phyloP scores from a whole-genome alignment of 805 yeast species.

The Starmera quercuum region DNA sequence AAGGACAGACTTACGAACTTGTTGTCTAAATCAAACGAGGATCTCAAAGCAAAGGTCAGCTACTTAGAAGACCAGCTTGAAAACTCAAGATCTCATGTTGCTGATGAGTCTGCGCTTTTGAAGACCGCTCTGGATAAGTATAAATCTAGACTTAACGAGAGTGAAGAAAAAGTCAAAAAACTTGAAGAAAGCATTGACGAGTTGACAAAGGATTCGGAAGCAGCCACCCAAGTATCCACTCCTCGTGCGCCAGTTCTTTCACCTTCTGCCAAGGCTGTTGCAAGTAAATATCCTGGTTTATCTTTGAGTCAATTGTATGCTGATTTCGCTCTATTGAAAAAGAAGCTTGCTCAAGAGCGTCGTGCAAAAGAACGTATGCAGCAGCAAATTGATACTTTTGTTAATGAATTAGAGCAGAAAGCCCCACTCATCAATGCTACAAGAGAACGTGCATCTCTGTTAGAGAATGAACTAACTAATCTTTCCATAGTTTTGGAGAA shows the following conservation, averaged over 20 bases:
- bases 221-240: conserved; percentile 11
- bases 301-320: conserved; percentile 60
- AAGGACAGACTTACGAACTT: conserved; percentile 57
- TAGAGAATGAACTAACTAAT: conserved; percentile 50
- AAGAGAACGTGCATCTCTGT: conserved; percentile 45
- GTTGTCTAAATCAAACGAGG: conserved; percentile 44
- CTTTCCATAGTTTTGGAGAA: conserved; percentile 49
- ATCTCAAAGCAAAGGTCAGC: conserved; percentile 41
- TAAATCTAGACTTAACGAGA: conserved; percentile 33
- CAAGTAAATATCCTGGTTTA: conserved; percentile 39
- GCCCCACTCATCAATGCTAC: conserved; percentile 70
- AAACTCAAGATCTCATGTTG: conserved; percentile 12
- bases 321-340: conserved; percentile 57
- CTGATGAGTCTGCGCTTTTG: conserved; percentile 54
- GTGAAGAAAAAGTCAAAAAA: conserved; percentile 35
- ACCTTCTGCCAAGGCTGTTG: conserved; percentile 51
- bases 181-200: conserved; percentile 39
- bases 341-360: conserved; percentile 60
- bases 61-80: conserved; percentile 40
- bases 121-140: conserved; percentile 52
- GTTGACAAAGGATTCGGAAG: conserved; percentile 19
- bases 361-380: conserved; percentile 66
- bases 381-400: conserved; percentile 59
- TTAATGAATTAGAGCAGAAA: conserved; percentile 68
- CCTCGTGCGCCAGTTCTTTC: conserved; percentile 29